Percentiles rank a stretch among this genome's conserved stretches.
phyloP scores from a whole-genome alignment of 345 rosid genomes.

The Sonneratia alba region DNA sequence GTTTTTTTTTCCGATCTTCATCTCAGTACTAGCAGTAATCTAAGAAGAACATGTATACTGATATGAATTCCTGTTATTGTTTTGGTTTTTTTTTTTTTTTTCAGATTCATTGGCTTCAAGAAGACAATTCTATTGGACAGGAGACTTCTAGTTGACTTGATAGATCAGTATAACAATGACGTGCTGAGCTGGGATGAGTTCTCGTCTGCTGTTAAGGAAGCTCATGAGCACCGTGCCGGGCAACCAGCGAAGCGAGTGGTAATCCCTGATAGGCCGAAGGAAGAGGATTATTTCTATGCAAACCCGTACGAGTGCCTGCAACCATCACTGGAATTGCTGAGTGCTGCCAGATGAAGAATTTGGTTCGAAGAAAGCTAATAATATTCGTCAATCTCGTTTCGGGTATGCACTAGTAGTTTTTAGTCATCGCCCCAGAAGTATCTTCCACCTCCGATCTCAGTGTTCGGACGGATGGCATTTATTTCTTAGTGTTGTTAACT shows the following conservation, averaged over 20 bases:
- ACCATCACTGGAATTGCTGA: conserved; percentile 1
- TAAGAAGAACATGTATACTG: not conserved
- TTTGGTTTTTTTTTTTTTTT: not conserved
- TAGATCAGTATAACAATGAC: conserved; percentile 60
- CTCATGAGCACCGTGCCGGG: conserved; percentile 65
- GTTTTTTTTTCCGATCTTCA: not conserved
- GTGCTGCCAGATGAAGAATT: not conserved
- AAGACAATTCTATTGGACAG: conserved; percentile 73
- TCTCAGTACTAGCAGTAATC: not conserved
- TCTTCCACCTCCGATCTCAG: conserved; percentile 10
- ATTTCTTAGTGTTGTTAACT: no score
- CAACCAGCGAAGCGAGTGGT: conserved; percentile 50
- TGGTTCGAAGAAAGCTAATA: not conserved
- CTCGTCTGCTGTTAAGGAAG: conserved; percentile 59
- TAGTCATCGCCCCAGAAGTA: conserved; percentile 9
- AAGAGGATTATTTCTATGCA: conserved; percentile 89
- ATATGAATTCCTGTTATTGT: not conserved
- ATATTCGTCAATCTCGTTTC: not conserved
- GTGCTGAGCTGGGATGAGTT: conserved; percentile 73
- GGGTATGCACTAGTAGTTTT: not conserved
- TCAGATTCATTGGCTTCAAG: conserved; percentile 83
- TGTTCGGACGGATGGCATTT: no score
- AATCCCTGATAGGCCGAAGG: conserved; percentile 75
- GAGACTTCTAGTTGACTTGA: conserved; percentile 64
- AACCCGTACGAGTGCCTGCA: conserved; percentile 91